Conservation (phyloP, 768 basidiomycete species). For the Myochromella boudieri region DNA sequence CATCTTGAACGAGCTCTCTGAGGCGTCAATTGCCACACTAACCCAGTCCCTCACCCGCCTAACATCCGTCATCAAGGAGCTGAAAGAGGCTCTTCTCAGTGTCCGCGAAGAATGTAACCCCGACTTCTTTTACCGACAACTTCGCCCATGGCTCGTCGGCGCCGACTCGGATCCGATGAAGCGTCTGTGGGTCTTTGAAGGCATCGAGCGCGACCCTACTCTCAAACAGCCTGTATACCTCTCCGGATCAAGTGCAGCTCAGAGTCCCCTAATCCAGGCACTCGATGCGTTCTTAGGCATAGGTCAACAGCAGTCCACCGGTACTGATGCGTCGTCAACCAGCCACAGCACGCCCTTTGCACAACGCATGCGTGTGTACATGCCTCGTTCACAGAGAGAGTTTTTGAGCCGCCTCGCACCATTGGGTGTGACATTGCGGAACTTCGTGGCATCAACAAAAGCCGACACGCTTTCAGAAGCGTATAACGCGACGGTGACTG, state of each 20-base stretch:
- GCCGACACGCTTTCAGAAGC: constrained; percentile 43
- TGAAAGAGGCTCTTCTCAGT: constrained; percentile 61
- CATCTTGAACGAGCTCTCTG: constrained; percentile 89
- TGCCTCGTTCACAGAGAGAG: constrained; percentile 79
- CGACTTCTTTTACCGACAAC: constrained; percentile 66
- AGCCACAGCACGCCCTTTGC: constrained; percentile 50
- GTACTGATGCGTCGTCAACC: constrained; percentile 20
- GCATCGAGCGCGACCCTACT: constrained; percentile 44
- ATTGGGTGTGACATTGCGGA: constrained; percentile 62
- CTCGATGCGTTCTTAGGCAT: constrained; percentile 76
- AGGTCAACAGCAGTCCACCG: constrained; percentile 44
- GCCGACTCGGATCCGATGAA: constrained; percentile 51
- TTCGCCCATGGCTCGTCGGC: constrained; percentile 86
- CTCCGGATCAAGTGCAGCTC: constrained; percentile 85
- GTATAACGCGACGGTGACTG: constrained; percentile 66
- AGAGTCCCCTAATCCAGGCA: constrained; percentile 77
- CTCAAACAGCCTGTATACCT: constrained; percentile 50
- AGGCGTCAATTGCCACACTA: constrained; percentile 63
- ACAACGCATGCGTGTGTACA: constrained; percentile 76
- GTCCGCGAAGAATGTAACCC: constrained; percentile 80
- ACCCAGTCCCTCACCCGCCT: constrained; percentile 66
- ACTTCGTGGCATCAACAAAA: constrained; percentile 42
- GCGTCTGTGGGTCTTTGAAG: constrained; percentile 58
- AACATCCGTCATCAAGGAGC: constrained; percentile 62
- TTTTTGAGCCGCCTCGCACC: constrained; percentile 69